phyloP scores from a whole-genome alignment of 2,329 filamentous ascomycete species.

The Eutypella sp. region DNA sequence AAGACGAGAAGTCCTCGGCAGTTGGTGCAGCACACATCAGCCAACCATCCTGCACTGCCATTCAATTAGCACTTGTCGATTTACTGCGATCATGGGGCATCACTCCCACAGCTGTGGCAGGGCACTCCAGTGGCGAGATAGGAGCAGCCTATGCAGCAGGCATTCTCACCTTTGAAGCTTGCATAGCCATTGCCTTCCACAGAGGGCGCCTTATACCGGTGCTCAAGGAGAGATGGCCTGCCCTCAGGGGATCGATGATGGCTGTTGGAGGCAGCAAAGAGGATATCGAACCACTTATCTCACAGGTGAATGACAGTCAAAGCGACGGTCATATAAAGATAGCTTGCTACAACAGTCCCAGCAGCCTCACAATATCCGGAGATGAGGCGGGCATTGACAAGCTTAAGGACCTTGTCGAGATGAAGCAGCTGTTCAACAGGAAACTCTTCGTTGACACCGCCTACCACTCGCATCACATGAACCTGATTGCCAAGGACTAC shows the following conservation, averaged over 20 bases:
- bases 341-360: slow-evolving; percentile 48
- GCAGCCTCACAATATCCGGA: slow-evolving; percentile 47
- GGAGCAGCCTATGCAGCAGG: slow-evolving; percentile 44
- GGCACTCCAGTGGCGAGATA: slow-evolving; percentile 39
- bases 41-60: slow-evolving; percentile 34
- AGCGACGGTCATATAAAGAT: slow-evolving; percentile 30
- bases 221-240: slow-evolving; percentile 34
- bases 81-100: slow-evolving; percentile 32
- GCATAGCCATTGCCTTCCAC: slow-evolving; percentile 46
- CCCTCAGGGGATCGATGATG: slow-evolving; percentile 47
- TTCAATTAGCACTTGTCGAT: slow-evolving; percentile 34
- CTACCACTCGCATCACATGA: slow-evolving; percentile 53
- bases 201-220: slow-evolving; percentile 39
- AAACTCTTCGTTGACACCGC: slow-evolving; percentile 45
- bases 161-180: slow-evolving; percentile 37
- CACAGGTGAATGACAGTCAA: slow-evolving; percentile 21
- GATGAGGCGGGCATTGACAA: slow-evolving; percentile 39
- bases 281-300: slow-evolving; percentile 35
- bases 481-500: slow-evolving; percentile 44
- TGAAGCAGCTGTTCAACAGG: slow-evolving; percentile 40
- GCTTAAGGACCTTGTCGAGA: slow-evolving; percentile 35
- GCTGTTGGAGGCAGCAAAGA: slow-evolving; percentile 45
- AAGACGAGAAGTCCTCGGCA: slow-evolving; percentile 29
- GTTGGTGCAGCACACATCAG: slow-evolving; percentile 34
- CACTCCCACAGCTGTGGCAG: slow-evolving; percentile 29